Percentiles rank a stretch among this genome's conserved stretches.
These are phyloP conservation scores for Cladosporium sp. DNA, from an alignment of 2,329 filamentous ascomycete species.

Conservation along the genomic window DNA sequence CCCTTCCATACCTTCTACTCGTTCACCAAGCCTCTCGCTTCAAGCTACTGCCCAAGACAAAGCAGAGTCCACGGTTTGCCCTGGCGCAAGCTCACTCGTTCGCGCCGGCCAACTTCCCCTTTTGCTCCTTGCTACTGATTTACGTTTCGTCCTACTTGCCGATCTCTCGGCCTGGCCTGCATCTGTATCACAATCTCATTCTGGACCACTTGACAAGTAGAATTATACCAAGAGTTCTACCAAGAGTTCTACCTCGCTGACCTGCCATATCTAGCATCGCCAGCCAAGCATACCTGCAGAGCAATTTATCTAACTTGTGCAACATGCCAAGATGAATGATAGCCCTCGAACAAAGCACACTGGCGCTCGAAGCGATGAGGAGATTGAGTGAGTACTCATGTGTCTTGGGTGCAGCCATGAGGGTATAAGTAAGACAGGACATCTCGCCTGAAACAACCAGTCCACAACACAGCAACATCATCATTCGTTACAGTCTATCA, in stretches of 20 bases:
- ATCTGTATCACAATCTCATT: constrained; percentile 17
- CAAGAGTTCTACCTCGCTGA: constrained; percentile 3
- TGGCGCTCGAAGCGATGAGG: constrained; percentile 8
- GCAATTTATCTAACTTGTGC: background rate
- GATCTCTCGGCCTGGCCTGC: constrained; percentile 15
- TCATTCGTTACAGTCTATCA: constrained; percentile 9
- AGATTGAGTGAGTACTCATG: background rate
- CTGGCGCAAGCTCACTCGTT: constrained; percentile 6
- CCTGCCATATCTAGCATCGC: constrained; percentile 14
- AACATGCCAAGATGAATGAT: constrained; percentile 16
- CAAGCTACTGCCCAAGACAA: background rate
- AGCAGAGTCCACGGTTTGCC: background rate
- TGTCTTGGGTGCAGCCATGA: background rate
- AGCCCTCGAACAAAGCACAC: constrained; percentile 1
- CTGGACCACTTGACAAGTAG: constrained; percentile 11
- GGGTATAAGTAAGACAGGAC: constrained; percentile 9
- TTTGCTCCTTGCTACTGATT: constrained; percentile 4
- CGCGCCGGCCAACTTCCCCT: constrained; percentile 13
- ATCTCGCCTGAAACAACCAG: background rate
- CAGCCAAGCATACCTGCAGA: constrained; percentile 14
- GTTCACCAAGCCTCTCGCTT: constrained; percentile 1
- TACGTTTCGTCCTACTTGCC: constrained; percentile 9
- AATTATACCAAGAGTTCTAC: constrained; percentile 13
- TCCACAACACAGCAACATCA: constrained; percentile 2
- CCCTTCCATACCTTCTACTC: background rate